Percentiles rank a stretch among this genome's conserved stretches.
These are phyloP conservation scores for Aristolochia contorta DNA, from an alignment of 164 flowering plant genomes.

Conservation along the genomic window DNA sequence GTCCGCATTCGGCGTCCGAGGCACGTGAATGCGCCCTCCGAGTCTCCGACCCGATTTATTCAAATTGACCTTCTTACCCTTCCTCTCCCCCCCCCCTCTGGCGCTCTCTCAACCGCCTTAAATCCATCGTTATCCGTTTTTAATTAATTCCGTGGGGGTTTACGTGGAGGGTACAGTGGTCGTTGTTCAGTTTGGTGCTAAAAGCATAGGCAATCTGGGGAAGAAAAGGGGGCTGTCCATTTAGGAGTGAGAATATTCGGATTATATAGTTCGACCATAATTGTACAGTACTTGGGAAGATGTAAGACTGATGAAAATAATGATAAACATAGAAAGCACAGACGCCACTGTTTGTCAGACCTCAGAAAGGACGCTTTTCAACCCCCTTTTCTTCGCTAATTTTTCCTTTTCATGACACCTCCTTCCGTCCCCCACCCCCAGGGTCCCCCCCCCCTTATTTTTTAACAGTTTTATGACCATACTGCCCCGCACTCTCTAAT, in stretches of 20 bases:
- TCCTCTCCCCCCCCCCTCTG: not conserved
- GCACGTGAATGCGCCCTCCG: constrained; percentile 8
- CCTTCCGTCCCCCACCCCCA: not conserved
- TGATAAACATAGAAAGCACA: constrained; percentile 5
- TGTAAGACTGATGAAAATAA: constrained; percentile 5
- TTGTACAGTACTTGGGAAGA: constrained; percentile 5
- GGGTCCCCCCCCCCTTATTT: not conserved
- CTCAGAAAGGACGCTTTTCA: constrained; percentile 1
- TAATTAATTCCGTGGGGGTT: no score
- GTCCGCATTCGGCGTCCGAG: constrained; percentile 9
- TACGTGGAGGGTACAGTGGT: not conserved
- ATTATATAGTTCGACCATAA: not conserved
- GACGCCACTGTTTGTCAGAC: constrained; percentile 1
- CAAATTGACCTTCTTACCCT: not conserved
- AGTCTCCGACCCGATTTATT: not conserved
- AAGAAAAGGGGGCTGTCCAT: not conserved
- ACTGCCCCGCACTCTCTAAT: no score
- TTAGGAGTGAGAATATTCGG: not conserved
- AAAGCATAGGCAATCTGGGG: no score
- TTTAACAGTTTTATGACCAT: no score
- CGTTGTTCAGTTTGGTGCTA: no score
- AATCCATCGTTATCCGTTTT: no score
- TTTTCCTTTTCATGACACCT: not conserved
- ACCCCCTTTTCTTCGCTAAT: not conserved
- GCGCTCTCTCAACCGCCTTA: no score